Evolutionary conservation across 2,329 filamentous ascomycete genomes (phyloP).

Genomic region (Calonectria henricotiae): DNA sequence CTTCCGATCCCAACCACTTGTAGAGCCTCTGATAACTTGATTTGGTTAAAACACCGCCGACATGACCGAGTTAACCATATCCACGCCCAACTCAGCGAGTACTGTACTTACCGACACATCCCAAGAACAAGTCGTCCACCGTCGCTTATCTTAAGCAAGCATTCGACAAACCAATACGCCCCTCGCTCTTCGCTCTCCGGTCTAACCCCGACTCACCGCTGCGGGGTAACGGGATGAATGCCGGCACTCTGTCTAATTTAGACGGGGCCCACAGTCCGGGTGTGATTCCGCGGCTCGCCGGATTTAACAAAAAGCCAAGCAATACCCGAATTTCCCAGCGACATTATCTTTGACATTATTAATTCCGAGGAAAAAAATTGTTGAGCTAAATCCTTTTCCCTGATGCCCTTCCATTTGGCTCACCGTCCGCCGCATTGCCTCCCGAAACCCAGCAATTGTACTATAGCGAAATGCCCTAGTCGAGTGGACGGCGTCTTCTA

Average conservation of each 20-base stretch:
- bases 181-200: conserved; percentile 6
- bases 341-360: neutral
- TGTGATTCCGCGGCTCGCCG: conserved; percentile 13
- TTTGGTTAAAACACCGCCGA: no score
- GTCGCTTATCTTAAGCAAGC: neutral
- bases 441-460: neutral
- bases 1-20: no score
- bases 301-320: neutral
- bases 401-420: neutral
- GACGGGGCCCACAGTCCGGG: conserved; percentile 19
- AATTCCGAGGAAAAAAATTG: neutral
- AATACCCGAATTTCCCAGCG: neutral
- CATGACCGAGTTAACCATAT: no score
- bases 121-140: neutral
- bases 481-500: neutral
- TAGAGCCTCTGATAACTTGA: no score
- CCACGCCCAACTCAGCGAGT: neutral
- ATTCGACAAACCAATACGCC: neutral
- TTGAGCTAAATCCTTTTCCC: neutral
- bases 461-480: neutral
- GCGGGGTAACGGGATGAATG: conserved; percentile 23
- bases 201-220: conserved; percentile 21
- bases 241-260: conserved; percentile 7
- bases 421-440: neutral
- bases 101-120: neutral